Evolutionary conservation across 2,329 filamentous ascomycete genomes (phyloP).

Genomic region (Aspergillus tubingensis): DNA sequence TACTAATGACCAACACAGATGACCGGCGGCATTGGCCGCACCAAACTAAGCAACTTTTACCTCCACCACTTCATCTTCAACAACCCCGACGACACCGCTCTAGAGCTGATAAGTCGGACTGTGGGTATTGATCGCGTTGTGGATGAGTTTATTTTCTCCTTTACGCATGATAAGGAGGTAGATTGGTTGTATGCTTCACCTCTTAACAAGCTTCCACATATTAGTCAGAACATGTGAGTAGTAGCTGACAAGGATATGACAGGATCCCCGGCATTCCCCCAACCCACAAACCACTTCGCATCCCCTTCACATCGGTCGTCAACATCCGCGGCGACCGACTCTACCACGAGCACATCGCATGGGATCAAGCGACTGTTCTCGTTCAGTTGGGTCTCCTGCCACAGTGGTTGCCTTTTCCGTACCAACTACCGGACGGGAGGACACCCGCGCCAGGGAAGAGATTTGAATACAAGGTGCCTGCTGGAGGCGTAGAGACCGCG

Average conservation of each 20-base stretch:
- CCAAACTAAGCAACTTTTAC: slow-evolving; percentile 67
- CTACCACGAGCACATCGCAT: slow-evolving; percentile 70
- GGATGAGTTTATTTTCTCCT: slow-evolving; percentile 68
- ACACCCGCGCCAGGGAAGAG: slow-evolving; percentile 42
- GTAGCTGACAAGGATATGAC: not conserved
- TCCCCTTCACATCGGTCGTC: slow-evolving; percentile 67
- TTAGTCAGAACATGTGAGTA: too few species aligned
- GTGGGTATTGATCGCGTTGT: slow-evolving; percentile 71
- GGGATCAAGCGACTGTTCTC: slow-evolving; percentile 67
- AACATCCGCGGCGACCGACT: slow-evolving; percentile 68
- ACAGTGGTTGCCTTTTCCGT: slow-evolving; percentile 65
- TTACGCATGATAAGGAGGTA: slow-evolving; percentile 64
- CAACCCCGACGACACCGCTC: slow-evolving; percentile 66
- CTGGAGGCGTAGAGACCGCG: slow-evolving; percentile 57
- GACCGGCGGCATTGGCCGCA: slow-evolving; percentile 69
- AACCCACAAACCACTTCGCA: slow-evolving; percentile 55
- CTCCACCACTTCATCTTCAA: slow-evolving; percentile 72
- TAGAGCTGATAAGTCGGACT: slow-evolving; percentile 72
- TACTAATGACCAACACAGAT: not conserved
- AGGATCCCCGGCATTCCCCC: slow-evolving; percentile 62
- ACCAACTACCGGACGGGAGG: slow-evolving; percentile 49
- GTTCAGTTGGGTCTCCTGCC: slow-evolving; percentile 64
- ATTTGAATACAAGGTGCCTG: slow-evolving; percentile 64
- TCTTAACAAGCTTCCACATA: too few species aligned
- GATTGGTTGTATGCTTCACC: slow-evolving; percentile 65